Base-by-base conservation (phyloP, 805 yeast species). In the Candida arabinofermentans region DNA sequence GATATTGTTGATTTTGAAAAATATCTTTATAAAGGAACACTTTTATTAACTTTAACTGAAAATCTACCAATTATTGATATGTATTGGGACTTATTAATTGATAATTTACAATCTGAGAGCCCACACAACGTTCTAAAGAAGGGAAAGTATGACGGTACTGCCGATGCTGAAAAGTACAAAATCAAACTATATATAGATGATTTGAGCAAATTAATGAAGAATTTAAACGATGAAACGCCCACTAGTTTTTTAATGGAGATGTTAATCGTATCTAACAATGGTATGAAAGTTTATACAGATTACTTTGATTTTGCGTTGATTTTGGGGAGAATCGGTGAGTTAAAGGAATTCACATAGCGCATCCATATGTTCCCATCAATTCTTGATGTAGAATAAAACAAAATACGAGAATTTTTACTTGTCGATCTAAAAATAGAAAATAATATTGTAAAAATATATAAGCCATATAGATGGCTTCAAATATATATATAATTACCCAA, bases 1-100 rank as follows among this genome's bases (percentile, higher is more conserved):
- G 51, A 66, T 27, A 55, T 75, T 3, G 65, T 76, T 10, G 80
- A 74, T 50, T 72, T 75, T 46, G 78, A 73, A 34, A 67, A 65
- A 42, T 57, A 72, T 30, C 40, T 75, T 26, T 55, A 58, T 30
- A 56, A 55, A 36, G 72, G 75, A 2, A 70, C 65, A 32, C 65
- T 72, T 23, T 49, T 74, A 36, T 42, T 74, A 30, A 55, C 67
- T 10, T 60, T 72, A 36, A 48, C 50, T 21, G 29, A 41, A 8
- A 68, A 75, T 43, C 47, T 58, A 17, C 48, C 47, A 2, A 36
- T 54, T 0, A 64, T 75, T 4, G 66, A 67, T 33, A 57, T 61
- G 5, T 54, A 64, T 18, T 76, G 81, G 81, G 42, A 45, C 2
- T 44, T 72, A 34, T 29, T 75, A 8, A 40, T 58, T 27, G 51